Evolutionary conservation across 1,284 basidiomycete species (phyloP).

Genomic region (Moesziomyces sp.): DNA sequence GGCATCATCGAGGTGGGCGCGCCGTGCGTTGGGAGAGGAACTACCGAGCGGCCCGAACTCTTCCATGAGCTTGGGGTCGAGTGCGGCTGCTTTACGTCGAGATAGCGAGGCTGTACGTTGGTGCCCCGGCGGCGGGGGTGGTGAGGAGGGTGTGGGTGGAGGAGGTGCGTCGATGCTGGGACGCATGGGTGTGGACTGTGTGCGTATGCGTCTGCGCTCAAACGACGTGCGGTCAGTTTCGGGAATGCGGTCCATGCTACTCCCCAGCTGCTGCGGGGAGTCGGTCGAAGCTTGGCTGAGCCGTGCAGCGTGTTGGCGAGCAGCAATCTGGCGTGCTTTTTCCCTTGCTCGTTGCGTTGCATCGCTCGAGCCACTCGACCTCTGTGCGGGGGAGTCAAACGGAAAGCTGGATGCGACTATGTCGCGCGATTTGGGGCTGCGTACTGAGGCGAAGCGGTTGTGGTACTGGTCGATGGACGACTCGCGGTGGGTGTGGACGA

Average conservation of each 20-base stretch:
- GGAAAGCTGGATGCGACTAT: conserved; percentile 8
- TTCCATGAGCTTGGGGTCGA: conserved; percentile 42
- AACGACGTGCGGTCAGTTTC: conserved; percentile 9
- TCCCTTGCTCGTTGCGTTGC: conserved; percentile 34
- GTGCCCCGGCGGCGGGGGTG: conserved; percentile 10
- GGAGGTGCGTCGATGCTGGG: conserved; percentile 19
- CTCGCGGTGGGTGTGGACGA: conserved; percentile 27
- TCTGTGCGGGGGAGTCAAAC: conserved; percentile 1
- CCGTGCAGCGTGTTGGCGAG: conserved; percentile 10
- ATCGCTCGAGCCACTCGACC: conserved; percentile 3
- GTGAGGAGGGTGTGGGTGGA: no score
- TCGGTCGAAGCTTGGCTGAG: neutral
- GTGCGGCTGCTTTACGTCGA: conserved; percentile 18
- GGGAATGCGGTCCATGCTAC: conserved; percentile 17
- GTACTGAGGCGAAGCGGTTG: conserved; percentile 27
- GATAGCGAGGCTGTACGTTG: conserved; percentile 29
- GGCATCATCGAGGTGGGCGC: conserved; percentile 22
- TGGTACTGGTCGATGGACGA: conserved; percentile 42
- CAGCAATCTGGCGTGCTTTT: conserved; percentile 33
- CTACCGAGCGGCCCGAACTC: conserved; percentile 55
- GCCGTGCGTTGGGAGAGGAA: conserved; percentile 23
- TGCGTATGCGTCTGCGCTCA: conserved; percentile 23
- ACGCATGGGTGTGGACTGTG: conserved; percentile 44
- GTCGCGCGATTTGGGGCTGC: conserved; percentile 5
- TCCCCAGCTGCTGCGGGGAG: conserved; percentile 1